Evolutionary conservation across 2,329 filamentous ascomycete genomes (phyloP).

Genomic region (Microsporum audouinii): DNA sequence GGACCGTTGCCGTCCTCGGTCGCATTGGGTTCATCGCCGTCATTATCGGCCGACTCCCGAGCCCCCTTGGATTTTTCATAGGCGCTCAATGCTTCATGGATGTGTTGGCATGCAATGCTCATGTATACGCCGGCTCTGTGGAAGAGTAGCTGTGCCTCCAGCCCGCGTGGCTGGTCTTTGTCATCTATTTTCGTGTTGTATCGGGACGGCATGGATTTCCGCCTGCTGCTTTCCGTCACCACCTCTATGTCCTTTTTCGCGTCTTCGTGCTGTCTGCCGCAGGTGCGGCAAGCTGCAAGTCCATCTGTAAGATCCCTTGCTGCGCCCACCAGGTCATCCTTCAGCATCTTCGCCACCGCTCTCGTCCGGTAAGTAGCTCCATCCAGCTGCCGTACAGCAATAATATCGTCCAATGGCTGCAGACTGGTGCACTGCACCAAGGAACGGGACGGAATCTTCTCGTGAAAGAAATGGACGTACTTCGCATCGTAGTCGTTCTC

Average conservation of each 20-base stretch:
- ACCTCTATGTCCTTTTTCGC: conserved; percentile 42
- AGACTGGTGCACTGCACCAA: conserved; percentile 62
- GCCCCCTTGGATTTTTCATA: conserved; percentile 10
- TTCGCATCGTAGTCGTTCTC: conserved; percentile 60
- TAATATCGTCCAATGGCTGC: conserved; percentile 55
- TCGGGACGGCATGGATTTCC: conserved; percentile 27
- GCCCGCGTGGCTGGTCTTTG: conserved; percentile 59
- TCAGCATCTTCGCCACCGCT: conserved; percentile 63
- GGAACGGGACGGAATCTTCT: conserved; percentile 69
- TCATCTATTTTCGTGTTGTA: conserved; percentile 44
- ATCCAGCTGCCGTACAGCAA: conserved; percentile 51
- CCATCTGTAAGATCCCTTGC: conserved; percentile 59
- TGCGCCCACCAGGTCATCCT: conserved; percentile 60
- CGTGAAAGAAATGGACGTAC: conserved; percentile 88
- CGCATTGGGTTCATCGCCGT: neutral
- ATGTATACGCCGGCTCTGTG: conserved; percentile 64
- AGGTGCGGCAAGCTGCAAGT: conserved; percentile 44
- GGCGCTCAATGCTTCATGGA: conserved; percentile 41
- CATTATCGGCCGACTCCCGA: neutral
- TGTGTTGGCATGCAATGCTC: conserved; percentile 55
- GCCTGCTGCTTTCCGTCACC: conserved; percentile 31
- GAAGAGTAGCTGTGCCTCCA: conserved; percentile 64
- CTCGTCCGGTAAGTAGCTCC: conserved; percentile 59
- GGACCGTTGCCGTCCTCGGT: conserved; percentile 10
- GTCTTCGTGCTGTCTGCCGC: conserved; percentile 43